A percentile compares a stretch with the other conserved stretches of the same genome.
Conservation (phyloP, 2,329 filamentous ascomycete species). For the Verticillium tricorpus region DNA sequence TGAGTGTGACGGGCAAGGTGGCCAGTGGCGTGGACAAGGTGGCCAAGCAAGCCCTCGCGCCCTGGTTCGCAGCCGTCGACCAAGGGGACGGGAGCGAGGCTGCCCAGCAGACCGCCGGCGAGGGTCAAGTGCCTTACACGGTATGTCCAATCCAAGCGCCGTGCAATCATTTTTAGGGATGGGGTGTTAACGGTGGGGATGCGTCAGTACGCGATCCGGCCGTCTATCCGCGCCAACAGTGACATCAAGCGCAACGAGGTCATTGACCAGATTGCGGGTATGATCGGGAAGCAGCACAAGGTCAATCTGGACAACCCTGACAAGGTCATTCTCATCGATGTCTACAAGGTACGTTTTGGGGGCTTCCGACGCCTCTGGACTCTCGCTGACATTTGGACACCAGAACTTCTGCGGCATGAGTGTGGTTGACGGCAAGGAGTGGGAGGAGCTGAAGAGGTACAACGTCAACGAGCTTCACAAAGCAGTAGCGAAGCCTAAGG, state of each 20-base stretch:
- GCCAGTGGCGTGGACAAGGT: slow-evolving; percentile 64
- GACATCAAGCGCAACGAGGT: slow-evolving; percentile 62
- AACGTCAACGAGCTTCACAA: slow-evolving; percentile 73
- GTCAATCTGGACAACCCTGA: slow-evolving; percentile 77
- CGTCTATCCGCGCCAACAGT: slow-evolving; percentile 70
- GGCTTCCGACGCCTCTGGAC: not conserved
- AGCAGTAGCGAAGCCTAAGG: slow-evolving; percentile 5
- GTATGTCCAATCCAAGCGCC: not conserved
- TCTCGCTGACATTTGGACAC: slow-evolving; percentile 3
- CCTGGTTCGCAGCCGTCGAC: slow-evolving; percentile 49
- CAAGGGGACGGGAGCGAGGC: not conserved
- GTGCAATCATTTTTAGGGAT: not conserved
- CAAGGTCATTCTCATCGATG: slow-evolving; percentile 72
- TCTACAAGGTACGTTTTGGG: slow-evolving; percentile 61
- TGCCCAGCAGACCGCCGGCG: not conserved
- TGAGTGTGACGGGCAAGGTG: slow-evolving; percentile 55
- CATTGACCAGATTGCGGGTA: slow-evolving; percentile 65
- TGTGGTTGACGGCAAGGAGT: slow-evolving; percentile 66
- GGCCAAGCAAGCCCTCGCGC: slow-evolving; percentile 55
- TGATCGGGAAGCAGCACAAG: slow-evolving; percentile 64
- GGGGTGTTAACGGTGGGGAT: slow-evolving; percentile 9
- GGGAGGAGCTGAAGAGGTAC: slow-evolving; percentile 69
- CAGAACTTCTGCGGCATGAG: slow-evolving; percentile 75
- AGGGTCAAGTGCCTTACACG: not conserved
- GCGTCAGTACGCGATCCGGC: slow-evolving; percentile 73